phyloP scores from a whole-genome alignment of 805 yeast genomes.

The Ogataea chonburiensis region DNA sequence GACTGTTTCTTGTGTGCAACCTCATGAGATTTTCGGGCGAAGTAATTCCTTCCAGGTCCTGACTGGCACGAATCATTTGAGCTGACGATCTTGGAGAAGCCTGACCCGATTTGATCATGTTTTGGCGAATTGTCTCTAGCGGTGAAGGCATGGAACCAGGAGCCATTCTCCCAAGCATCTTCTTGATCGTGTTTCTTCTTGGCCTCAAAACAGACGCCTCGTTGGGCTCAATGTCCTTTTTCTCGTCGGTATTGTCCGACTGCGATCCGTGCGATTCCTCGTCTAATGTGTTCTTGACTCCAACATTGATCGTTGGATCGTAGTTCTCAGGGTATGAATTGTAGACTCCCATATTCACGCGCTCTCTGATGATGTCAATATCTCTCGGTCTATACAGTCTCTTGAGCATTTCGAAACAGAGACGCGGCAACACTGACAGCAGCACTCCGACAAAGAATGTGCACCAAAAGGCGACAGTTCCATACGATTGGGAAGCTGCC shows the following conservation, averaged over 20 bases:
- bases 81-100: slow-evolving; percentile 25
- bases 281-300: slow-evolving; percentile 17
- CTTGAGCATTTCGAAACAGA: slow-evolving; percentile 47
- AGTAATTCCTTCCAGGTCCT: slow-evolving; percentile 23
- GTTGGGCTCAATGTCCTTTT: slow-evolving; percentile 17
- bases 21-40: slow-evolving; percentile 26
- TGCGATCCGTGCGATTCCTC: slow-evolving; percentile 6
- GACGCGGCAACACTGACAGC: slow-evolving; percentile 59
- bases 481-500: slow-evolving; percentile 62
- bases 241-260: slow-evolving; percentile 17
- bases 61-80: slow-evolving; percentile 27
- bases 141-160: slow-evolving; percentile 12
- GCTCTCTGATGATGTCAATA: slow-evolving; percentile 68
- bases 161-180: slow-evolving; percentile 12
- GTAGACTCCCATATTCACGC: slow-evolving; percentile 52
- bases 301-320: slow-evolving; percentile 50
- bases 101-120: slow-evolving; percentile 26
- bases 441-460: slow-evolving; percentile 54
- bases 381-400: slow-evolving; percentile 61
- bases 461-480: slow-evolving; percentile 66
- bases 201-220: slow-evolving; percentile 9
- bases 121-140: slow-evolving; percentile 20
- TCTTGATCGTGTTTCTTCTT: slow-evolving; percentile 20
- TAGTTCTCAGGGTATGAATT: slow-evolving; percentile 47
- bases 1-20: slow-evolving; percentile 21